Conservation (phyloP, 257 asterid genomes). For the Agastache rugosa region DNA sequence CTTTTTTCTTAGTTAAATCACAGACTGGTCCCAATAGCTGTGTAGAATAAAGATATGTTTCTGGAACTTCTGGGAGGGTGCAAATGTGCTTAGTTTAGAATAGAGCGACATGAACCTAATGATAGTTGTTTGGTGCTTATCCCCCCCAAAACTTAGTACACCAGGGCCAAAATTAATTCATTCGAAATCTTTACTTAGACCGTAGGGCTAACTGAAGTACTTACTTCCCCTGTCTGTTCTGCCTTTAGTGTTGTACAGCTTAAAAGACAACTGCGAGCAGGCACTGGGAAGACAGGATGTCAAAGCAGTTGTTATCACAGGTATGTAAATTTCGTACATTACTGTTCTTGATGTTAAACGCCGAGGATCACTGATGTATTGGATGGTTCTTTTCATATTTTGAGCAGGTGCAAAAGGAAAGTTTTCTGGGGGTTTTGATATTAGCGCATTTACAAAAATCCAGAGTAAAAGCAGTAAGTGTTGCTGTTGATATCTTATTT, state of each 20-base stretch:
- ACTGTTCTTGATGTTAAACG: slow-evolving; percentile 25
- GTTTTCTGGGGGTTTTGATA: slow-evolving; percentile 95
- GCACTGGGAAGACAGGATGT: slow-evolving; percentile 85
- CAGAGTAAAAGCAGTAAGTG: slow-evolving; percentile 72
- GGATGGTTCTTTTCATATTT: slow-evolving; percentile 29
- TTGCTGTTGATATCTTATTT: neutral
- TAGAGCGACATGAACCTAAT: neutral
- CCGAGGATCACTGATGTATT: slow-evolving; percentile 27
- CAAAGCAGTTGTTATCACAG: slow-evolving; percentile 87
- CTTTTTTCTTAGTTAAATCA: neutral
- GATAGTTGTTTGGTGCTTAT: neutral
- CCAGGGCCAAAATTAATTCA: neutral
- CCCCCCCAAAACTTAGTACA: too few relatives aligned
- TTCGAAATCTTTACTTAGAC: neutral
- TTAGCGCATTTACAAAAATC: slow-evolving; percentile 72
- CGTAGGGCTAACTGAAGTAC: slow-evolving; percentile 1
- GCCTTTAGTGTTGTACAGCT: slow-evolving; percentile 78
- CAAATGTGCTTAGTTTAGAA: neutral
- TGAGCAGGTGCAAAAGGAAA: slow-evolving; percentile 87
- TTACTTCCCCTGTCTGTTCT: neutral
- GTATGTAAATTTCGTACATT: slow-evolving; percentile 38
- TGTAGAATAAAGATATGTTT: neutral
- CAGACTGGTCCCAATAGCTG: neutral
- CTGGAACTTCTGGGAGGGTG: neutral
- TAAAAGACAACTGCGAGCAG: slow-evolving; percentile 74